Base-by-base conservation (phyloP, 768 basidiomycete genomes). In the Mrakia gelida region DNA sequence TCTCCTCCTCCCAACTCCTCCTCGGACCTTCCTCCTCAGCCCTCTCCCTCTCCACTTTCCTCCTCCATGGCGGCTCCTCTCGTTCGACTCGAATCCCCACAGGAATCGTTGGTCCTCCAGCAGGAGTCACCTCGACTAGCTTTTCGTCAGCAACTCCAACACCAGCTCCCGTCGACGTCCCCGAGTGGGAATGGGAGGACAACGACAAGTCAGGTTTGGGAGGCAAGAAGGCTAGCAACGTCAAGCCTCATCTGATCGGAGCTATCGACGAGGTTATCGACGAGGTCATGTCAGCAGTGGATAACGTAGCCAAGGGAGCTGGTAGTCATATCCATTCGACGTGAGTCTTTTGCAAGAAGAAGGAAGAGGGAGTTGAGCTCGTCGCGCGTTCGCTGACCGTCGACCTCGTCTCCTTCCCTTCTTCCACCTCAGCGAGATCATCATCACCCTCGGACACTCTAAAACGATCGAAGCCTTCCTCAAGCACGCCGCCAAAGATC, bases 261-360 rank as follows among this genome's bases (percentile, higher is more conserved):
- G 97, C 95, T 10, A 95, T 99, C 73, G 92, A 96, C 82, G 96
- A 98, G 82, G 92, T 98, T 26, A 87, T 97, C 65, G 94, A 97
- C 80, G 97, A 99, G 84, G 87, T 99, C 54, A 95, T 97, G 84
- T 95, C 93, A 3, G 95, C 96, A 1, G 94, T 98, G 81, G 93
- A 97, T 81, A 95, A 92, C 81, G 91, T 98, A 28, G 92, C 93
- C 13, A 96, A 93, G 86, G 93, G 92, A 81, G 94, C 95, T 2
- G 92, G 90, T 84, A 95, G 97, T 84, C 95, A 98, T 83, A 92
- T 99, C 79, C 96, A 98, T 84, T 94, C 95, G n/a, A 95, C 97
- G 96, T 98, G 83, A 83, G 93, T 86, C 0, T 61, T 18, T 6
- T 10, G 75, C n/a, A 3, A 67, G 30, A 26, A 41, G 65, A 13